A percentile compares a stretch with the other conserved stretches of the same genome.
phyloP scores from a whole-genome alignment of 2,329 filamentous ascomycete species.

The Aspergillus sergii region DNA sequence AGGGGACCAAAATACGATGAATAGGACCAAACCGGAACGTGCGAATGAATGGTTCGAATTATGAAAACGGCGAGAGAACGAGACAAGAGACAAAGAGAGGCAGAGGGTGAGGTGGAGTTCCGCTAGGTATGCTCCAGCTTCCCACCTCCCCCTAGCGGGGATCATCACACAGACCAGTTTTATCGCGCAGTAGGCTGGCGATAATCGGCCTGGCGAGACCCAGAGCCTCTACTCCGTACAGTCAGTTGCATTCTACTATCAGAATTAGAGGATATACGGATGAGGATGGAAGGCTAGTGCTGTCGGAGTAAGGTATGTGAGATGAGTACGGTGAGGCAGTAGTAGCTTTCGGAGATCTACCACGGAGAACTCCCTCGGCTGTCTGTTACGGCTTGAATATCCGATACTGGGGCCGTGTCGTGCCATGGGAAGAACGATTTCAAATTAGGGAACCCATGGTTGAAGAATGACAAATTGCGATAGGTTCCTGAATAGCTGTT shows the following conservation, averaged over 20 bases:
- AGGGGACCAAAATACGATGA: neutral
- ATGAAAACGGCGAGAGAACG: too few relatives aligned
- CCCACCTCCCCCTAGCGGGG: neutral
- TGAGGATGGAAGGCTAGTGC: neutral
- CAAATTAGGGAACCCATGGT: constrained; percentile 11
- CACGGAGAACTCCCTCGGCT: neutral
- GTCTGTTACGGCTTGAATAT: neutral
- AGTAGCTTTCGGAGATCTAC: neutral
- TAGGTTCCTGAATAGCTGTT: neutral
- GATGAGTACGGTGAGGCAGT: neutral
- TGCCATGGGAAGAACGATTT: constrained; percentile 7
- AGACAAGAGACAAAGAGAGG: too few relatives aligned
- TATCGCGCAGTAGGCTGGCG: neutral
- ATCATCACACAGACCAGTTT: neutral
- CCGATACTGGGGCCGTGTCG: neutral
- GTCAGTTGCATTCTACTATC: neutral
- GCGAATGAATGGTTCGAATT: neutral
- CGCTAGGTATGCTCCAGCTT: too few relatives aligned
- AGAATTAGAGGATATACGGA: neutral
- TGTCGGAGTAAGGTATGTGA: neutral
- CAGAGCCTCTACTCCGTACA: neutral
- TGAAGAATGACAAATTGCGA: constrained; percentile 9
- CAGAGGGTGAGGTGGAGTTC: too few relatives aligned
- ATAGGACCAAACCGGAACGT: neutral
- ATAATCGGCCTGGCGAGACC: neutral